Conservation (phyloP, 495 filamentous ascomycete species). For the Neurospora cerealis region DNA sequence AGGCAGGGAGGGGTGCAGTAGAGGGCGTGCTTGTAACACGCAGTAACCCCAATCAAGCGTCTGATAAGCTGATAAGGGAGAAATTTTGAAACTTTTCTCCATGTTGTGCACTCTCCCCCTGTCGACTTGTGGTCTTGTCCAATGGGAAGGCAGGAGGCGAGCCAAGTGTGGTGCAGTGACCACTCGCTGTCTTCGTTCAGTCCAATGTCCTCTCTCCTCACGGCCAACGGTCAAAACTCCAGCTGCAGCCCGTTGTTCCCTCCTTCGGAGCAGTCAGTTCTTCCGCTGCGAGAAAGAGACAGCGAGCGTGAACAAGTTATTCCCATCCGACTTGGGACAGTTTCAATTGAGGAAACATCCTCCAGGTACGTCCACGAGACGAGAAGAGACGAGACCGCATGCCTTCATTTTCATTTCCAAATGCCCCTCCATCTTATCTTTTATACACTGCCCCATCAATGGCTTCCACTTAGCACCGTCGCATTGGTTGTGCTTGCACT, state of each 20-base stretch:
- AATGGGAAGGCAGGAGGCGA: not conserved
- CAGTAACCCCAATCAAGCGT: not conserved
- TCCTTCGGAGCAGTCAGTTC: conserved; percentile 25
- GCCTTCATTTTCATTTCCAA: not conserved
- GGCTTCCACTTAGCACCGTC: not conserved
- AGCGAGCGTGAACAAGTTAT: conserved; percentile 3
- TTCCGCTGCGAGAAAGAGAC: conserved; percentile 22
- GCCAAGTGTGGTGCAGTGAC: not conserved
- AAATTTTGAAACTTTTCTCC: not conserved
- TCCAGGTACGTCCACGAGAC: conserved; percentile 18
- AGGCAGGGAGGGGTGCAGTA: not conserved
- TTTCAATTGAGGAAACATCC: conserved; percentile 12
- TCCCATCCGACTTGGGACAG: conserved; percentile 23
- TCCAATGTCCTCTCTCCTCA: not conserved
- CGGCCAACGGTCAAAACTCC: conserved; percentile 22
- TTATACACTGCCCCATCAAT: not conserved
- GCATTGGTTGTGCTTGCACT: not conserved
- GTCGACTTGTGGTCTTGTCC: not conserved
- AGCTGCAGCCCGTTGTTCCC: conserved; percentile 22
- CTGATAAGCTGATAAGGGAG: not conserved
- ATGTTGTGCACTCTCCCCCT: not conserved
- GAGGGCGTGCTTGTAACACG: not conserved
- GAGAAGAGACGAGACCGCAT: not conserved
- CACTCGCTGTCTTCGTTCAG: not conserved
- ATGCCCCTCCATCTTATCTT: not conserved